phyloP scores from a whole-genome alignment of 177 flowering plant genomes.

The Vitis hybrid region DNA sequence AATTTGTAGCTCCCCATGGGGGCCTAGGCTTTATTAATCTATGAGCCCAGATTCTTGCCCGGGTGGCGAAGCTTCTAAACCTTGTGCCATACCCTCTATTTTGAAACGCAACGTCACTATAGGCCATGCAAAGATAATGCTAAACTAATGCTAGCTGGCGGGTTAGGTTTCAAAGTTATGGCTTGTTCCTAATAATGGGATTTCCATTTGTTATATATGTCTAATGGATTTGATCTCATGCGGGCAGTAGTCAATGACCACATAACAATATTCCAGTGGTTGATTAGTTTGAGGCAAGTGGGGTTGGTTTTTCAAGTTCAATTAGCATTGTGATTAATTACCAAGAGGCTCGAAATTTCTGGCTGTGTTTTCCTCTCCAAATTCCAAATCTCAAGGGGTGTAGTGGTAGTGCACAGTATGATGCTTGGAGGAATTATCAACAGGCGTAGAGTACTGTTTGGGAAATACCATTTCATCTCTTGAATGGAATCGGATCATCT shows the following conservation, averaged over 20 bases:
- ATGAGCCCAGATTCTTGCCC: constrained; percentile 30
- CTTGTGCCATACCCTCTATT: constrained; percentile 19
- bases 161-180: not conserved
- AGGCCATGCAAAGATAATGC: not conserved
- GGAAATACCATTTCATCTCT: no score
- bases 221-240: no score
- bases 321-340: not conserved
- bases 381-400: not conserved
- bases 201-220: no score
- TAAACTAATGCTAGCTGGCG: constrained; percentile 5
- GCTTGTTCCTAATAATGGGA: no score
- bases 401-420: not conserved
- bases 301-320: not conserved
- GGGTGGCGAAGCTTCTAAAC: constrained; percentile 50
- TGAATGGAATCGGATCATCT: no score
- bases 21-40: constrained; percentile 7
- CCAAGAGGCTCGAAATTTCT: constrained; percentile 13
- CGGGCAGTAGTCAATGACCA: not conserved
- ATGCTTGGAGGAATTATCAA: not conserved
- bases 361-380: constrained; percentile 19
- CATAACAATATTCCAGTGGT: not conserved
- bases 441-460: no score
- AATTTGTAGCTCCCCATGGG: constrained; percentile 6
- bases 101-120: constrained; percentile 5
- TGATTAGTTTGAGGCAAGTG: not conserved